A percentile compares a stretch with the other conserved stretches of the same genome.
Evolutionary conservation across 139 green algal genomes (phyloP).

Genomic region (Bryopsis sp.): DNA sequence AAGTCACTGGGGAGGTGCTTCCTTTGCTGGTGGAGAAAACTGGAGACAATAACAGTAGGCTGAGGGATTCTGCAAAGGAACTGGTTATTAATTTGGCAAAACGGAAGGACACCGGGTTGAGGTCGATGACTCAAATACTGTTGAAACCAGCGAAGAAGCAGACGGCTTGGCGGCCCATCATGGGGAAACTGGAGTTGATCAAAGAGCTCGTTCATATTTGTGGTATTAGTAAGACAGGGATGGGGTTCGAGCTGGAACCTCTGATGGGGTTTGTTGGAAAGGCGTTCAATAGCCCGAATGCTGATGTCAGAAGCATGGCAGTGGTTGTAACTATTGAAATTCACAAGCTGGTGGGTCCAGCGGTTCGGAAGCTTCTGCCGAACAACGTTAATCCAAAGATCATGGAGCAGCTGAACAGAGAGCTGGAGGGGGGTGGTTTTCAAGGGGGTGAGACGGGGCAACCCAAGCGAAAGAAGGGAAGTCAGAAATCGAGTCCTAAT

Average conservation of each 20-base stretch:
- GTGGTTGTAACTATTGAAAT: slow-evolving; percentile 40
- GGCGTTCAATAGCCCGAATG: slow-evolving; percentile 53
- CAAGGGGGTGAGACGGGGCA: no score
- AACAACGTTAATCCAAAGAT: slow-evolving; percentile 74
- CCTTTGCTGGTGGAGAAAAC: slow-evolving; percentile 67
- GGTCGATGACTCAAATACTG: slow-evolving; percentile 26
- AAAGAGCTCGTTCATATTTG: slow-evolving; percentile 25
- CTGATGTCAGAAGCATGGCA: slow-evolving; percentile 44
- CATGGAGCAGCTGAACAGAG: slow-evolving; percentile 57
- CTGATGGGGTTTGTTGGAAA: slow-evolving; percentile 69
- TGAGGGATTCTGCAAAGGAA: slow-evolving; percentile 34
- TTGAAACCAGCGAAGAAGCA: slow-evolving; percentile 57
- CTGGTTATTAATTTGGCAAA: slow-evolving; percentile 39
- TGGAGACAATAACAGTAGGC: slow-evolving; percentile 50
- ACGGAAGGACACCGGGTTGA: slow-evolving; percentile 31
- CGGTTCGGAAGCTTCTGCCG: slow-evolving; percentile 51
- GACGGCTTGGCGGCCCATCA: slow-evolving; percentile 54
- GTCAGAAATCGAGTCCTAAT: no score
- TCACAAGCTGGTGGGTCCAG: slow-evolving; percentile 37
- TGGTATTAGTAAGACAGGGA: slow-evolving; percentile 4
- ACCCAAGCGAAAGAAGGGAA: no score
- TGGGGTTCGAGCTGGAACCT: slow-evolving; percentile 51
- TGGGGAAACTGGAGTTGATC: slow-evolving; percentile 51
- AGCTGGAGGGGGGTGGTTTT: slow-evolving; percentile 36
- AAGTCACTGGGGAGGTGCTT: slow-evolving; percentile 35